Conservation (phyloP, 2,329 filamentous ascomycete species). For the Monosporascus ibericus region DNA sequence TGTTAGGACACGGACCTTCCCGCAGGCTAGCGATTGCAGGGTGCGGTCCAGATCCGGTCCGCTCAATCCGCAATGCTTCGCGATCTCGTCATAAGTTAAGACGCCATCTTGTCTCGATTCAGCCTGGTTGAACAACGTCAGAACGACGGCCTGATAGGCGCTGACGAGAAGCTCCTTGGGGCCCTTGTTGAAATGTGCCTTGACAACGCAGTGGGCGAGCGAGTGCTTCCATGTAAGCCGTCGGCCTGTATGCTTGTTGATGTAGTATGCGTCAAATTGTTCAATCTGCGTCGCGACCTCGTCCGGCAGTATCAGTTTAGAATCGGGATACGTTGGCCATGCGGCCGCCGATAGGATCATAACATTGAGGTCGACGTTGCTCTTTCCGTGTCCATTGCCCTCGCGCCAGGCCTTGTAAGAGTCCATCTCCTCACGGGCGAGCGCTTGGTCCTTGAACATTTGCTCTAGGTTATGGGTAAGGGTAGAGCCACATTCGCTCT, state of each 20-base stretch:
- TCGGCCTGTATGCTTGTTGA: constrained; percentile 80
- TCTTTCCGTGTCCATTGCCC: constrained; percentile 37
- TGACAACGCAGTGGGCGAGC: constrained; percentile 84
- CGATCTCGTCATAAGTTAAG: constrained; percentile 70
- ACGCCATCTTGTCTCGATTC: constrained; percentile 46
- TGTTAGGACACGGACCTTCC: constrained; percentile 73
- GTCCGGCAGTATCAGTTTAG: constrained; percentile 64
- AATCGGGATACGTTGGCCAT: constrained; percentile 87
- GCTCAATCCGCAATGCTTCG: constrained; percentile 65
- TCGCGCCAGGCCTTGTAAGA: constrained; percentile 68
- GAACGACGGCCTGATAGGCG: constrained; percentile 84
- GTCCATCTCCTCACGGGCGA: constrained; percentile 88
- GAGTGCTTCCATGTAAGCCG: constrained; percentile 88
- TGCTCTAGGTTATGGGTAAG: constrained; percentile 97
- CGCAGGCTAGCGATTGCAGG: constrained; percentile 90
- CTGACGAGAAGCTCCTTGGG: constrained; percentile 85
- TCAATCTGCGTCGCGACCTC: constrained; percentile 71
- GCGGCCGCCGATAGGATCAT: constrained; percentile 86
- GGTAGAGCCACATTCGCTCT: constrained; percentile 84
- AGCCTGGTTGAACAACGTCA: constrained; percentile 81
- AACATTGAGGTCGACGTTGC: constrained; percentile 68
- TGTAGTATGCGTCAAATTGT: constrained; percentile 81
- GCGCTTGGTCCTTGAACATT: constrained; percentile 98
- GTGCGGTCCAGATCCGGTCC: constrained; percentile 81
- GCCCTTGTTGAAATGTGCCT: constrained; percentile 72